phyloP scores from a whole-genome alignment of 495 filamentous ascomycete species.

The Geoglossum glabrum region DNA sequence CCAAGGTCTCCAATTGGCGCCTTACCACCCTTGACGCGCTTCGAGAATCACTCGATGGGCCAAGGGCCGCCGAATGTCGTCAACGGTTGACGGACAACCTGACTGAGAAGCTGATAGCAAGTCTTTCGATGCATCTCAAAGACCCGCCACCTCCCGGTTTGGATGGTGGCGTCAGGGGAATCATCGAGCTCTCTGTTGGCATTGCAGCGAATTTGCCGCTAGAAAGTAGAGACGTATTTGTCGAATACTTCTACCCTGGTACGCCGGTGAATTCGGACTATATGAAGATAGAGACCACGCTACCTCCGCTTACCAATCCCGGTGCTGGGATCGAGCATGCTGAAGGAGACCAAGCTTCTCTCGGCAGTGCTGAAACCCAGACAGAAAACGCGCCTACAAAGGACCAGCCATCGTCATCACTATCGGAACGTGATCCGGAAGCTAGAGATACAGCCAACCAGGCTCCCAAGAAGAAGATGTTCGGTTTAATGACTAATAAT shows the following conservation, averaged over 20 bases:
- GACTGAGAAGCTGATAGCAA: conserved; percentile 48
- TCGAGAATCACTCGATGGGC: conserved; percentile 40
- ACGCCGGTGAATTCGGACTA: conserved; percentile 38
- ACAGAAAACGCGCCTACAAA: neutral
- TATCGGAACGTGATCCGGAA: conserved; percentile 1
- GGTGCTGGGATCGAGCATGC: conserved; percentile 22
- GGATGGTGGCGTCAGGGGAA: conserved; percentile 67
- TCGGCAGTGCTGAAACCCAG: conserved; percentile 15
- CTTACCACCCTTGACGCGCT: conserved; percentile 88
- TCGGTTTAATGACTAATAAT: conserved; percentile 27
- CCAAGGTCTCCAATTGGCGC: conserved; percentile 83
- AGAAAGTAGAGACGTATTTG: conserved; percentile 76
- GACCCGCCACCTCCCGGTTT: conserved; percentile 60
- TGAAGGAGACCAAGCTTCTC: conserved; percentile 14
- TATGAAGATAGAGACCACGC: conserved; percentile 68
- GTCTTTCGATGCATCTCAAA: conserved; percentile 46
- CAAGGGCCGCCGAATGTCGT: conserved; percentile 40
- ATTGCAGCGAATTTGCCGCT: conserved; percentile 74
- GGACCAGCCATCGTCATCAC: neutral
- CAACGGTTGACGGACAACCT: conserved; percentile 43
- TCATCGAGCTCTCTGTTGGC: conserved; percentile 76
- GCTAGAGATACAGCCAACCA: conserved; percentile 16
- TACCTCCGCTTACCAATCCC: conserved; percentile 45
- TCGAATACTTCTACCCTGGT: conserved; percentile 68
- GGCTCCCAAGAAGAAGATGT: conserved; percentile 23